Conservation (phyloP, 768 basidiomycete genomes). For the Clathrus columnatus region DNA sequence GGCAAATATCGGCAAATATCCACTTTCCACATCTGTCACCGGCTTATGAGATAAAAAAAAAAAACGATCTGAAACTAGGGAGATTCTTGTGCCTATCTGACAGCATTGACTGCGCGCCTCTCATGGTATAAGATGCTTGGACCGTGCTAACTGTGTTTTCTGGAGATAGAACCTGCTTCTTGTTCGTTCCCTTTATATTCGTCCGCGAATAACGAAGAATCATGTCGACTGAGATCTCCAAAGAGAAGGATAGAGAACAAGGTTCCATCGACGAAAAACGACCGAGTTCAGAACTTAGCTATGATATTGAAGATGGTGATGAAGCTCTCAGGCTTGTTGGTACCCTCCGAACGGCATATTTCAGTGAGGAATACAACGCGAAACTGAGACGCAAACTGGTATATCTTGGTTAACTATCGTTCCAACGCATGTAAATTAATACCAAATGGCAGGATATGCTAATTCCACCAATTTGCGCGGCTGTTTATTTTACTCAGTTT, state of each 20-base stretch:
- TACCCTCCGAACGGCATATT: conserved; percentile 37
- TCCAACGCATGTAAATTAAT: neutral
- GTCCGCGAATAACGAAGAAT: neutral
- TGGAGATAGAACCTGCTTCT: neutral
- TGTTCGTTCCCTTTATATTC: neutral
- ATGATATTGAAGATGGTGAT: conserved; percentile 34
- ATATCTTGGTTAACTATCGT: conserved; percentile 10
- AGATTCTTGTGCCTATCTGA: neutral
- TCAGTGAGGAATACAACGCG: conserved; percentile 53
- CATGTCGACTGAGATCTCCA: neutral
- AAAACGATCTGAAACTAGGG: neutral
- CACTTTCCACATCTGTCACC: conserved; percentile 9
- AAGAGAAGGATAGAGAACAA: neutral
- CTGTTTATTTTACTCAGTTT: conserved; percentile 63
- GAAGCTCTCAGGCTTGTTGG: conserved; percentile 57
- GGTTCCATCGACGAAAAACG: conserved; percentile 4
- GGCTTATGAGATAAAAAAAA: too few relatives aligned
- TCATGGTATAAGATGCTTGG: neutral
- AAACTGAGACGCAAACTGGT: conserved; percentile 53
- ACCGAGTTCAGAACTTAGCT: neutral
- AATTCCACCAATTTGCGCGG: conserved; percentile 49
- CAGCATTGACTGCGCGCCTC: neutral
- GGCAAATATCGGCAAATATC: neutral
- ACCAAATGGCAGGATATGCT: conserved; percentile 35
- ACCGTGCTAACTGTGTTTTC: neutral